Conservation (phyloP, 345 rosid species). For the Lagerstroemia speciosa region DNA sequence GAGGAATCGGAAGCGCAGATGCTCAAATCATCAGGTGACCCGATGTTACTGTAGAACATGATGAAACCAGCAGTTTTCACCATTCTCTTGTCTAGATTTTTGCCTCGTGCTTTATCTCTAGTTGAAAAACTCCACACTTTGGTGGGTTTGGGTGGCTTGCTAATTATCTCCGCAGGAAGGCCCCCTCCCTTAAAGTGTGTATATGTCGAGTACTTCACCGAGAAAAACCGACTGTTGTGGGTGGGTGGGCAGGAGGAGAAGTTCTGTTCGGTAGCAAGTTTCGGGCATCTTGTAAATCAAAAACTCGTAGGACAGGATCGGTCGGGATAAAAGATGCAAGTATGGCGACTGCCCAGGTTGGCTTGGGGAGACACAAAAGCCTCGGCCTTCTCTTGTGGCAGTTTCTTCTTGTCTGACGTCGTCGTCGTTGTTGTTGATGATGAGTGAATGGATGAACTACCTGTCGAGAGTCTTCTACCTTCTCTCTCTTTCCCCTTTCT, state of each 20-base stretch:
- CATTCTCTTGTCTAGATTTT: not conserved
- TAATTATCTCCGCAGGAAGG: not conserved
- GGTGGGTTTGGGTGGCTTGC: not conserved
- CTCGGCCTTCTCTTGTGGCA: conserved; percentile 77
- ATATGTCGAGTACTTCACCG: not conserved
- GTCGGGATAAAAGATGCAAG: conserved; percentile 20
- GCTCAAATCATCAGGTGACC: conserved; percentile 60
- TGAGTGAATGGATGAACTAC: not conserved
- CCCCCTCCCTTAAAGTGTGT: not conserved
- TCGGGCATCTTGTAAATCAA: not conserved
- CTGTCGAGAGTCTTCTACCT: not conserved
- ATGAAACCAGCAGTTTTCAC: not conserved
- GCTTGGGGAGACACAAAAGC: conserved; percentile 45
- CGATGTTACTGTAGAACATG: conserved; percentile 47
- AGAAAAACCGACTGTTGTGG: not conserved
- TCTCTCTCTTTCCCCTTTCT: not conserved
- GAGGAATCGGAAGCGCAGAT: conserved; percentile 46
- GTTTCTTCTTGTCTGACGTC: conserved; percentile 49
- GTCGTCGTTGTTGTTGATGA: not conserved
- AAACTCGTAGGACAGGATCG: not conserved
- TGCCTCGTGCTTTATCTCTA: not conserved
- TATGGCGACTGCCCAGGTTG: conserved; percentile 95
- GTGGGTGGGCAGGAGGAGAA: not conserved
- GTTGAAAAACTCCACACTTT: not conserved
- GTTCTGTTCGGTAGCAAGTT: not conserved